A percentile compares a stretch with the other conserved stretches of the same genome.
These are phyloP conservation scores for Psilocybe azurescens DNA, from an alignment of 768 basidiomycete genomes.

Conservation along the genomic window DNA sequence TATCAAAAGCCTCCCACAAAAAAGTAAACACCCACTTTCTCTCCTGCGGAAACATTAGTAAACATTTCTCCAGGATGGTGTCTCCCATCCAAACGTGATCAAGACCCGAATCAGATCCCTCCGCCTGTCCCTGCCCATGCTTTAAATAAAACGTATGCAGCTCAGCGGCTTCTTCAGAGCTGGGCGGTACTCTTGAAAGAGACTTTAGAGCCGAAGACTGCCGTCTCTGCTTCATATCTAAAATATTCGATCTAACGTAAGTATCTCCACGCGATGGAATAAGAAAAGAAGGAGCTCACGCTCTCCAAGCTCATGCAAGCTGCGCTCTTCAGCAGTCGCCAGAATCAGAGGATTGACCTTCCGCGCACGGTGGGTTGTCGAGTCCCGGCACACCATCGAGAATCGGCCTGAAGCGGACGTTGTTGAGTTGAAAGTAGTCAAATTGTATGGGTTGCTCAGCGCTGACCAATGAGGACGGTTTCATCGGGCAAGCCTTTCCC, in stretches of 20 bases:
- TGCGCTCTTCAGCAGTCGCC: conserved; percentile 64
- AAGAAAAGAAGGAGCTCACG: conserved; percentile 41
- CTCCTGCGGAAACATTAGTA: conserved; percentile 88
- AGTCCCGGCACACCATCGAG: conserved; percentile 86
- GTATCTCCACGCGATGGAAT: neutral
- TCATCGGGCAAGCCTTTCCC: conserved; percentile 52
- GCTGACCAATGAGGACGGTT: conserved; percentile 69
- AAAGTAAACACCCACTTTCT: conserved; percentile 60
- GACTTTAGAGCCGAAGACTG: conserved; percentile 59
- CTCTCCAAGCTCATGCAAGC: conserved; percentile 70
- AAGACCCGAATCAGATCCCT: conserved; percentile 20
- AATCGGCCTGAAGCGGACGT: conserved; percentile 67
- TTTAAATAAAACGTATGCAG: conserved; percentile 75
- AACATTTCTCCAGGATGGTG: conserved; percentile 67
- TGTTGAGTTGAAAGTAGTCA: too few species aligned
- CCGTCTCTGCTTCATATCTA: conserved; percentile 68
- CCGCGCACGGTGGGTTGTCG: conserved; percentile 64
- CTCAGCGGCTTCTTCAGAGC: conserved; percentile 66
- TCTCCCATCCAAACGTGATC: conserved; percentile 79
- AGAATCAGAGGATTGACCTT: conserved; percentile 68
- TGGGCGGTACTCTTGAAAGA: conserved; percentile 75
- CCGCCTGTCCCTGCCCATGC: conserved; percentile 44
- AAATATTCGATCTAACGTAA: too few species aligned
- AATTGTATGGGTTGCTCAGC: too few species aligned
- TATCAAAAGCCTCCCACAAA: neutral